Base-by-base conservation (phyloP, 2,329 filamentous ascomycete genomes). In the Pseudocercospora fuligena region DNA sequence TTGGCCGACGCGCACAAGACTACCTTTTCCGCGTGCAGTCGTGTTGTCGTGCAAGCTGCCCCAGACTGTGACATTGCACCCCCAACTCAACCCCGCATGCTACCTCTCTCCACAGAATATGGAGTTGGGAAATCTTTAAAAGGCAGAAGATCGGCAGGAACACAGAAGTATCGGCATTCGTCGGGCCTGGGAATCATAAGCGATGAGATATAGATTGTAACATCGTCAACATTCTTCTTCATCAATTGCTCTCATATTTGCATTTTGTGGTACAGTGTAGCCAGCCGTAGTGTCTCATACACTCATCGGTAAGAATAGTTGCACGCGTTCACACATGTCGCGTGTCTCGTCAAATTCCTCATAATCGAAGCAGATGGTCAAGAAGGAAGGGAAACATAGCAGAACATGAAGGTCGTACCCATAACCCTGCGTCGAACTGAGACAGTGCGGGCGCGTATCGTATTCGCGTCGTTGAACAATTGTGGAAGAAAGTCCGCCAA, bases 21-120 rank as follows among this genome's bases (percentile, higher is more conserved):
- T 2, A 54, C 23, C 51, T 54, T 54, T 54, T 54, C 25, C 51
- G 51, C 16, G 7, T 27, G 47, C 6, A 25, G 21, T 5, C 23
- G 27, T 53, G 47, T n/a, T 47, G 43, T 47, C 23, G 23, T 9
- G 29, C 5, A 9, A 59, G 27, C 29, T 59, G 56, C 29, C 36
- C 29, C 63, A 46, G 6, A 43, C n/a, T 25, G 31, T 57, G 21
- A 56, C 23, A 64, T 64, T 56, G 19, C 40, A 36, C 63, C 63
- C 63, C 63, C 63, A 65, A 65, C 29, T 54, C 47, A 51, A 51
- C 63, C 63, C 63, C 58, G 58, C 51, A 58, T 56, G 27, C 31
- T 31, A 40, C 61, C 25, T 49, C 63, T 47, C 51, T 31, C 27
- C 62, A 64, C 46, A 25, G 25, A 40, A 59, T 29, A 29, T 60